Evolutionary conservation across 1,139 yeast species (phyloP).

Genomic region (Yamadazyma dushanensis): DNA sequence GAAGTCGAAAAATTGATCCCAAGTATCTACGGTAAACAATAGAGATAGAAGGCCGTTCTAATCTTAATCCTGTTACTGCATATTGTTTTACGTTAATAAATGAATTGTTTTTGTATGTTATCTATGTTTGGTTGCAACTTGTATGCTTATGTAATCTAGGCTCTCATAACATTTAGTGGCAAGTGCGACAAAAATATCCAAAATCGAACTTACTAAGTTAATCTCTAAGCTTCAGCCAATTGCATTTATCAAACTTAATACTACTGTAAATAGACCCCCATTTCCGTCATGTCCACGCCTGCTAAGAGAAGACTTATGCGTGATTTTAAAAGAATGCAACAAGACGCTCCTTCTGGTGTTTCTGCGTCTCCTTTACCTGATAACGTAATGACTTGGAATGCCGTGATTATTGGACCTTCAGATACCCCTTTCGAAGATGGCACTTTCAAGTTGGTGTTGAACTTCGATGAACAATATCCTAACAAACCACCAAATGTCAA

Average conservation of each 20-base stretch:
- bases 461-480: constrained; percentile 96
- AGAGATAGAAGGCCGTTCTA: constrained; percentile 5
- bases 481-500: constrained; percentile 94
- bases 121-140: too few relatives aligned
- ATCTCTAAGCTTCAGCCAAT: too few relatives aligned
- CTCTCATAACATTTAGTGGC: too few relatives aligned
- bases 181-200: too few relatives aligned
- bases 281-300: constrained; percentile 97
- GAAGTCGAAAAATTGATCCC: constrained; percentile 14
- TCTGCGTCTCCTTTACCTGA: constrained; percentile 97
- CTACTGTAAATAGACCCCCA: too few relatives aligned
- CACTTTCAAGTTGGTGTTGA: constrained; percentile 81
- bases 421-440: constrained; percentile 99
- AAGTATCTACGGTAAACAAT: constrained; percentile 10
- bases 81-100: constrained; percentile 2
- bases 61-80: constrained; percentile 3
- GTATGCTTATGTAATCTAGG: too few relatives aligned
- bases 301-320: constrained; percentile 98
- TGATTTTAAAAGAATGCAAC: constrained; percentile 97
- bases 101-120: too few relatives aligned
- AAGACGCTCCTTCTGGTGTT: constrained; percentile 97
- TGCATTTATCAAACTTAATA: too few relatives aligned
- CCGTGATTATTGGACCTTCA: constrained; percentile 95
- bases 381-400: constrained; percentile 97
- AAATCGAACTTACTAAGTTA: too few relatives aligned